These are phyloP conservation scores for Ulota crispa DNA, from an alignment of 225 moss, liverwort and hornwort genomes.

Conservation along the genomic window DNA sequence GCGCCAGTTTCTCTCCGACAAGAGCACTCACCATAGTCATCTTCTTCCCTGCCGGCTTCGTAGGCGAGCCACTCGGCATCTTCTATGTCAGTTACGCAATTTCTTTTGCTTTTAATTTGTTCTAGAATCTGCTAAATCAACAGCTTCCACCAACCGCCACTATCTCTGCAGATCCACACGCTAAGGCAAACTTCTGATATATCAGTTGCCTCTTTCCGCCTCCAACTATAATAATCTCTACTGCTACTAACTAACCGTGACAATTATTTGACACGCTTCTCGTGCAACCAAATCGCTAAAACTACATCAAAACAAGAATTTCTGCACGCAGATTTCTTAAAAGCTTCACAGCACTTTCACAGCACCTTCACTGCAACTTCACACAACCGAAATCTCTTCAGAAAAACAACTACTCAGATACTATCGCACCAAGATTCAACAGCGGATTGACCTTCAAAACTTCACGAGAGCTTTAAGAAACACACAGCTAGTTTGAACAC, in stretches of 20 bases:
- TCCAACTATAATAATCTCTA: neutral
- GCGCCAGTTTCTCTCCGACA: slow-evolving; percentile 46
- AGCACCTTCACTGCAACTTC: slow-evolving; percentile 10
- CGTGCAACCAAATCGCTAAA: neutral
- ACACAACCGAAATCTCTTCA: slow-evolving; percentile 4
- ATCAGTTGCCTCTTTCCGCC: slow-evolving; percentile 2
- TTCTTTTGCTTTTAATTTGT: neutral
- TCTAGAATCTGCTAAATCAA: neutral
- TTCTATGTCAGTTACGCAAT: neutral
- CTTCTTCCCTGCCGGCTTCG: slow-evolving; percentile 47
- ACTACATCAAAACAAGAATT: neutral
- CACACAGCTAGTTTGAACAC: neutral
- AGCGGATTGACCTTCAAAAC: neutral
- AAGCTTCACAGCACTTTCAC: slow-evolving; percentile 3
- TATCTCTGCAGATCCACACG: neutral
- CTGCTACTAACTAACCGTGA: neutral
- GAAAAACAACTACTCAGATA: neutral
- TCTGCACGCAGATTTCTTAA: neutral
- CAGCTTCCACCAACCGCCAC: neutral
- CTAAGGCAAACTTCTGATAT: slow-evolving; percentile 5
- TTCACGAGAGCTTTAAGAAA: neutral
- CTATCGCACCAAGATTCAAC: neutral
- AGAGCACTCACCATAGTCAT: slow-evolving; percentile 41
- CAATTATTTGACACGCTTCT: neutral
- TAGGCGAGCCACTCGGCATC: slow-evolving; percentile 31